Evolutionary conservation across 2,329 filamentous ascomycete species (phyloP), one percentile per base, ranked within the genome.

Genomic region (Diaporthe ilicicola): DNA sequence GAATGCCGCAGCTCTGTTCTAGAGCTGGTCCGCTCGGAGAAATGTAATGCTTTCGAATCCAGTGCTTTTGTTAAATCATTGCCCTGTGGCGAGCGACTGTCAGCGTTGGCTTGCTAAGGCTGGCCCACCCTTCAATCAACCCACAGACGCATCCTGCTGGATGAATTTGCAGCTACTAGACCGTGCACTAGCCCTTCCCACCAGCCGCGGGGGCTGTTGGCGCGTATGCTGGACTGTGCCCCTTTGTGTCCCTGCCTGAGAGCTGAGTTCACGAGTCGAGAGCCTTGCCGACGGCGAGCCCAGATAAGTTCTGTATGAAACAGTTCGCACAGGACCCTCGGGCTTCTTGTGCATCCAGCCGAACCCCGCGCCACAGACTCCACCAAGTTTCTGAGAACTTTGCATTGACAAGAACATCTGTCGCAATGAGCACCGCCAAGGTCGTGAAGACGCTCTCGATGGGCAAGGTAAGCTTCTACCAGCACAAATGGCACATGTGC

Each of bases 361-460:
- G n/a, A 6, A 34, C 3, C n/a, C 19, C 24, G 13, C 6, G 22
- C 24, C 24, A 2, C 13, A 51, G 48, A 19, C 2, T 15, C 34
- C 0, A 7, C 13, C 4, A 32, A 44, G 13, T 5, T 44, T 2
- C 24, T 19, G 3, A 22, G 19, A n/a, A 1, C 37, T 2, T 4
- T 3, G 32, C 3, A 6, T 8, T 27, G 13, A 54, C 1, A n/a
- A 44, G 13, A 32, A n/a, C 32, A 19, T 29, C 27, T 1, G 17
- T 24, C 56, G 56, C 29, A 3, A 71, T 69, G 66, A 55, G 65
- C 27, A 42, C 53, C 4, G 46, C 15, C 13, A 29, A 32, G n/a
- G 15, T 71, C 19, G 22, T 69, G 9, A 69, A 59, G 19, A 65
- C 29, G 6, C 48, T 69, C 8, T n/a, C 15, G 9, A 71, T 71